A percentile compares a stretch with the other conserved stretches of the same genome.
phyloP scores from a whole-genome alignment of 176 grass and related monocot species.

The Carex parvula region DNA sequence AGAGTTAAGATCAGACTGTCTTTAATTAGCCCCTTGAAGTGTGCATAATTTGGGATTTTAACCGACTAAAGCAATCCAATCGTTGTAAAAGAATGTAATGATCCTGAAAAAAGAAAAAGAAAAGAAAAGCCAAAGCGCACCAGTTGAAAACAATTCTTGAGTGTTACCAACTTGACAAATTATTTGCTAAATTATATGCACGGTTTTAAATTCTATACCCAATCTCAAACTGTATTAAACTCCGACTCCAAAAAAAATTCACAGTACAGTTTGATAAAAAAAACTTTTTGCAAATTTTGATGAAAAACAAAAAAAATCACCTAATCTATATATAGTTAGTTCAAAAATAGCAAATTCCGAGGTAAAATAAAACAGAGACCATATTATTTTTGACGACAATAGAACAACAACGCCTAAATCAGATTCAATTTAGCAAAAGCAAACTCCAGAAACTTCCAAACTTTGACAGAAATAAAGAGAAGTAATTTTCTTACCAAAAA shows the following conservation, averaged over 20 bases:
- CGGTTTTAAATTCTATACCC: not conserved
- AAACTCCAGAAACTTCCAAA: slow-evolving; percentile 3
- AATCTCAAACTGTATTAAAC: not conserved
- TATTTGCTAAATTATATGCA: not conserved
- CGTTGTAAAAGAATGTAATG: not conserved
- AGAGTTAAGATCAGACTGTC: not conserved
- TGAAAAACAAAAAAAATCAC: not conserved
- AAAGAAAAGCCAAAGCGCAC: not conserved
- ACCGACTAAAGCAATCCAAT: not conserved
- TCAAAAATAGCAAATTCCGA: not conserved
- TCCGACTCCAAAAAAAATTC: not conserved
- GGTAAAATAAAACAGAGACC: slow-evolving; percentile 11
- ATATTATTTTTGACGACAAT: not conserved
- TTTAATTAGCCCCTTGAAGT: not conserved
- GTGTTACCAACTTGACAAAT: not conserved
- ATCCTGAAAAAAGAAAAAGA: not conserved
- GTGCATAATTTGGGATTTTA: not conserved
- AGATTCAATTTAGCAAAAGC: slow-evolving; percentile 4
- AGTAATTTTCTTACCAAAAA: not conserved
- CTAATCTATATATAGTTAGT: not conserved
- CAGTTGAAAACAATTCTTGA: not conserved
- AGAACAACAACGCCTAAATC: slow-evolving; percentile 13
- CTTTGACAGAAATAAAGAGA: not conserved
- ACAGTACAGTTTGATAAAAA: not conserved
- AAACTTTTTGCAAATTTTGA: not conserved